Evolutionary conservation across 2,329 filamentous ascomycete genomes (phyloP).

Genomic region (Anthostomella pinea): DNA sequence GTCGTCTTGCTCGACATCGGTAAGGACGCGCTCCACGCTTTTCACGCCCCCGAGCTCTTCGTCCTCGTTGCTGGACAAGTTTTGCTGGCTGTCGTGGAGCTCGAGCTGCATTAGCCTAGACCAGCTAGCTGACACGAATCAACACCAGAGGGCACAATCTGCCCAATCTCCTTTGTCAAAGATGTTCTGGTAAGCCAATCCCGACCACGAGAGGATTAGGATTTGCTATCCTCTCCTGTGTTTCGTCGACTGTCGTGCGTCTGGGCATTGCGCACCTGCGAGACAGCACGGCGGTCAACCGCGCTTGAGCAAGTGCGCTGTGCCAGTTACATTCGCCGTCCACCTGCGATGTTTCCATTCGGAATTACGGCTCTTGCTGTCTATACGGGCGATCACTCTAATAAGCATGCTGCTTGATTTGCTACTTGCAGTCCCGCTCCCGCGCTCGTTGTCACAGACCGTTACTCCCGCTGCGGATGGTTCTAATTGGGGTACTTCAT

Average conservation of each 20-base stretch:
- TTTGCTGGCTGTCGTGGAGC: slow-evolving; percentile 19
- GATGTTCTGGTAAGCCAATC: slow-evolving; percentile 68
- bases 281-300: slow-evolving; percentile 21
- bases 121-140: slow-evolving; percentile 40
- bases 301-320: slow-evolving; percentile 13
- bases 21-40: slow-evolving; percentile 36
- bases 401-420: too few relatives aligned
- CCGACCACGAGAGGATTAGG: slow-evolving; percentile 9
- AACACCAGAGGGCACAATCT: slow-evolving; percentile 71
- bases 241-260: slow-evolving; percentile 7
- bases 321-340: slow-evolving; percentile 14
- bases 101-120: slow-evolving; percentile 32
- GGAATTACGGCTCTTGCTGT: too few relatives aligned
- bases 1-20: slow-evolving; percentile 58
- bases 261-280: slow-evolving; percentile 17
- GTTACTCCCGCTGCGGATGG: background rate
- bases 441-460: slow-evolving; percentile 5
- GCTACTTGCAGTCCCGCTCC: too few relatives aligned
- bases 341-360: too few relatives aligned
- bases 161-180: slow-evolving; percentile 81
- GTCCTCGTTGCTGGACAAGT: slow-evolving; percentile 15
- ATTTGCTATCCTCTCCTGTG: slow-evolving; percentile 10
- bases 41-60: slow-evolving; percentile 17
- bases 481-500: slow-evolving; percentile 5
- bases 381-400: too few relatives aligned